A percentile compares a stretch with the other conserved stretches of the same genome.
Evolutionary conservation across 352 stramenopile genomes (phyloP).

Genomic region (Pythium plurisporium): DNA sequence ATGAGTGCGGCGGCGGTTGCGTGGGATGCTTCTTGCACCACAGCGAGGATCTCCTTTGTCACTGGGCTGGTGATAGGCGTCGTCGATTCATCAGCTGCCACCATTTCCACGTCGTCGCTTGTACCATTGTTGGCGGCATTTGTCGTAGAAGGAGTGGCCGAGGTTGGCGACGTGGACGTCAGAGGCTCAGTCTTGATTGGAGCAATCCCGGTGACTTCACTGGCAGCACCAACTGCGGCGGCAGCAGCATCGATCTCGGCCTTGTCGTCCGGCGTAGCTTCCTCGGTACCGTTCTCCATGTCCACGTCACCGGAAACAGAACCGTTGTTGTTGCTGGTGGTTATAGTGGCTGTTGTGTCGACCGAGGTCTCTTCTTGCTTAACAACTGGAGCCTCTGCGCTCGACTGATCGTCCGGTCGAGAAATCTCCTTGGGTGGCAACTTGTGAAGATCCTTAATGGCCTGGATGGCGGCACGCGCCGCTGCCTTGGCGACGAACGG

Average conservation of each 20-base stretch:
- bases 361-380: constrained; percentile 1
- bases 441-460: constrained; percentile 59
- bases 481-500: constrained; percentile 69
- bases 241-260: constrained; percentile 36
- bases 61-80: constrained; percentile 2
- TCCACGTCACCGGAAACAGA: constrained; percentile 11
- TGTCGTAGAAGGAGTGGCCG: constrained; percentile 26
- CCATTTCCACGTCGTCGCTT: constrained; percentile 38
- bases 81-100: not conserved
- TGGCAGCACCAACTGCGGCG: constrained; percentile 32
- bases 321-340: not conserved
- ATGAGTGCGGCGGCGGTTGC: constrained; percentile 60
- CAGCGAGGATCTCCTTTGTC: constrained; percentile 53
- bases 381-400: not conserved
- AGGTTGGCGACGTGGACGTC: constrained; percentile 4
- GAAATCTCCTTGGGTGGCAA: constrained; percentile 21
- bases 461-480: constrained; percentile 52
- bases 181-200: constrained; percentile 16
- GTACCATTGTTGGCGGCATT: not conserved
- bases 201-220: constrained; percentile 36
- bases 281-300: constrained; percentile 10
- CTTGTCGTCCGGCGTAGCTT: not conserved
- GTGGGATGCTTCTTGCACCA: constrained; percentile 56
- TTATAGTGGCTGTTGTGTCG: too few relatives aligned
- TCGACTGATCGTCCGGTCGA: not conserved